These are phyloP conservation scores for Arabidopsis thaliana DNA, from an alignment of 345 rosid species.

Conservation along the genomic window TAIR10.1 NC_003074.8:8224501-8225000, in stretches of 20 bases:
- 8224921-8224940: background rate
- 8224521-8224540: constrained; percentile 3
- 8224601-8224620: background rate
- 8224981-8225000: background rate
- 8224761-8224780: background rate
- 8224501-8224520: background rate
- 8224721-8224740: constrained; percentile 11
- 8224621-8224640: constrained; percentile 7
- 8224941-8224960: background rate
- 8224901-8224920: background rate
- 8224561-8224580: background rate
- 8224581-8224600: background rate
- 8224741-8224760: constrained; percentile 20
- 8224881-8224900: background rate
- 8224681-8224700: background rate
- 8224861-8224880: background rate
- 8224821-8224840: background rate
- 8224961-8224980: background rate
- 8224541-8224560: constrained; percentile 3
- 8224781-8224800: constrained; percentile 16
- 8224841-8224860: background rate
- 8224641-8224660: constrained; percentile 7
- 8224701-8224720: background rate
- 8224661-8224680: constrained; percentile 12
- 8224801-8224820: background rate